Evolutionary conservation across 2,329 filamentous ascomycete genomes (phyloP), one percentile per base, ranked within the genome.

Genomic region (Hypocrella siamensis): DNA sequence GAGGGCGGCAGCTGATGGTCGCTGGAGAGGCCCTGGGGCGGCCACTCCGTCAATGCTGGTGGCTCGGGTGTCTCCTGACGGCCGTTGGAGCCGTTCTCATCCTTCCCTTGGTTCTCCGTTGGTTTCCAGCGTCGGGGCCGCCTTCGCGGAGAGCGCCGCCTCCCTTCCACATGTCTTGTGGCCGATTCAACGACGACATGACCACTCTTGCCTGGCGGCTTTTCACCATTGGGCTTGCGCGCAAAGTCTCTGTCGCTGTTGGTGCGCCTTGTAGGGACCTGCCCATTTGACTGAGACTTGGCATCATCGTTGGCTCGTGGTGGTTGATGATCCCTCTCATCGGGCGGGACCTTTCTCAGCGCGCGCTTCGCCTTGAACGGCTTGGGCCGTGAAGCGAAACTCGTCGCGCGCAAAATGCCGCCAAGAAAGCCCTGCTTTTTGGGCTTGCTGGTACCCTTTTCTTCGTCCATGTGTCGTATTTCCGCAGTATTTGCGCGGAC

Each of bases 1-100:
- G 58, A 60, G 12, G 67, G 61, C 1, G 62, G 53, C 7, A 77
- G 56, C 37, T 68, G 62, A 24, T 67, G 64, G 17, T 60, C 48
- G 27, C 46, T 53, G 9, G 58, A 53, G 30, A 72, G 49, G 31
- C 63, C 65, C 9, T 55, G 51, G 0, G 72, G 72, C 14, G 72
- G 72, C 72, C 72, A 77, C 42, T 62, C 53, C 3, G 30, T 35
- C 28, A 37, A 30, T 17, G 18, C 16, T 18, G 32, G 33, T 19
- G 30, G 34, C 19, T 28, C 18, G 9, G 19, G 31, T 9, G 27
- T 30, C 15, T 21, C 21, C 11, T 19, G 17, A 19, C 9, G 15
- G 12, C 26, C 26, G 3, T 32, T 15, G 14, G 14, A 25, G 9
- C 30, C 24, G n/a, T 17, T 21, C 3, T 24, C 26, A 12, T 24